These are phyloP conservation scores for Ophiocordyceps australis DNA, from an alignment of 2,329 filamentous ascomycete species.

Conservation along the genomic window DNA sequence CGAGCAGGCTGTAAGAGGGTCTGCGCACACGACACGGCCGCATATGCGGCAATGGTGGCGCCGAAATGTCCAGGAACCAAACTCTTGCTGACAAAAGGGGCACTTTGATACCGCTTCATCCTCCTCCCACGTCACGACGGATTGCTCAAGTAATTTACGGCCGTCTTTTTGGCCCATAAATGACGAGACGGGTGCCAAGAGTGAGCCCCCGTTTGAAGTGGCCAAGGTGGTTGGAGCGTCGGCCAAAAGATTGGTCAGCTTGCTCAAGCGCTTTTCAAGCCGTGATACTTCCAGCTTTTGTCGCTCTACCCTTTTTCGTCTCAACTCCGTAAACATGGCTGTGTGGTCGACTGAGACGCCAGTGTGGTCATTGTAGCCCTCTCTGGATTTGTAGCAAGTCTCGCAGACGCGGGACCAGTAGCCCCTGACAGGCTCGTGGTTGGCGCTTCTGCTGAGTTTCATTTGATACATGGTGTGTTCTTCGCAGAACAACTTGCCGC, in stretches of 20 bases:
- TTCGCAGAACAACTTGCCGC: conserved; percentile 86
- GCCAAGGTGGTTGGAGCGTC: conserved; percentile 51
- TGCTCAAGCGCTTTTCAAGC: conserved; percentile 80
- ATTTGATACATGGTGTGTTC: conserved; percentile 99
- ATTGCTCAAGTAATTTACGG: conserved; percentile 72
- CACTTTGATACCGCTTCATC: conserved; percentile 65
- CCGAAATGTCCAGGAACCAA: conserved; percentile 81
- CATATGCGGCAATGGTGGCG: conserved; percentile 91
- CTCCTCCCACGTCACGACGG: conserved; percentile 88
- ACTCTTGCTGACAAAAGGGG: conserved; percentile 92
- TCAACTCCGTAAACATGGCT: conserved; percentile 47
- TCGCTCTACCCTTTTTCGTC: conserved; percentile 65
- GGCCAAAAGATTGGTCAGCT: conserved; percentile 69
- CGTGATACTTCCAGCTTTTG: conserved; percentile 75
- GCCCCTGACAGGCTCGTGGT: conserved; percentile 77
- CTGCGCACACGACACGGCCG: conserved; percentile 82
- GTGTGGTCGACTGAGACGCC: conserved; percentile 58
- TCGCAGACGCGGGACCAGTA: conserved; percentile 93
- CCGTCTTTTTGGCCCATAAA: conserved; percentile 53
- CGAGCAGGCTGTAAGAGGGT: conserved; percentile 70
- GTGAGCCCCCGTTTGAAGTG: conserved; percentile 25
- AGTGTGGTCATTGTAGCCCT: conserved; percentile 83
- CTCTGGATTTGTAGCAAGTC: conserved; percentile 95
- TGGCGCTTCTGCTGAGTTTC: conserved; percentile 79
- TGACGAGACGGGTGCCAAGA: conserved; percentile 42